These are phyloP conservation scores for Cryptococcus sp. DNA, from an alignment of 1,284 basidiomycete species.

Conservation along the genomic window DNA sequence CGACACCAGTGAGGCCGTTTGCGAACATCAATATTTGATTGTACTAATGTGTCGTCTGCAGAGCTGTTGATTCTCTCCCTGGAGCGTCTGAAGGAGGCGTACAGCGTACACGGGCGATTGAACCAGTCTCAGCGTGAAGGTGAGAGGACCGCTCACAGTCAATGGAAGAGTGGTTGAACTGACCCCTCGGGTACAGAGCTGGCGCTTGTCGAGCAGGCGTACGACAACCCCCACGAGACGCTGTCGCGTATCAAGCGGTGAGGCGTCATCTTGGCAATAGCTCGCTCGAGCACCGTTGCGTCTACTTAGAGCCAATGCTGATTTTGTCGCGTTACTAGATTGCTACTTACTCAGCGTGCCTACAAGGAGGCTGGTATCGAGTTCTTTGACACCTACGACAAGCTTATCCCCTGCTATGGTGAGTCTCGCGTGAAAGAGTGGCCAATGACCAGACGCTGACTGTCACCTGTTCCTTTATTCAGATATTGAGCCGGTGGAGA, in stretches of 20 bases:
- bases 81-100: constrained; percentile 96
- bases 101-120: constrained; percentile 92
- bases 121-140: constrained; percentile 91
- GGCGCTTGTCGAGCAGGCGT: constrained; percentile 93
- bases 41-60: too few species aligned
- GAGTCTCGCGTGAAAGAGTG: background rate
- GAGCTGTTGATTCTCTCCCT: constrained; percentile 90
- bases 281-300: too few species aligned
- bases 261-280: too few species aligned
- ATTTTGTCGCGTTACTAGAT: constrained; percentile 15
- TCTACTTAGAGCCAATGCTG: too few species aligned
- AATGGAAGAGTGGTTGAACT: too few species aligned
- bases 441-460: background rate
- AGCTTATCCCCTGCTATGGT: constrained; percentile 87
- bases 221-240: constrained; percentile 59
- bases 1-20: too few species aligned
- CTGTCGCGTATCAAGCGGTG: constrained; percentile 89
- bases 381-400: constrained; percentile 84
- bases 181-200: constrained; percentile 57
- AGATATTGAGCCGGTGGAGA: constrained; percentile 96
- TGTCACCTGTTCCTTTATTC: background rate
- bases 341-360: constrained; percentile 89
- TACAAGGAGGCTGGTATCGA: constrained; percentile 96
- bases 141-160: too few species aligned
- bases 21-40: too few species aligned